Evolutionary conservation across 768 basidiomycete species (phyloP).

Genomic region (Roridomyces roridus): DNA sequence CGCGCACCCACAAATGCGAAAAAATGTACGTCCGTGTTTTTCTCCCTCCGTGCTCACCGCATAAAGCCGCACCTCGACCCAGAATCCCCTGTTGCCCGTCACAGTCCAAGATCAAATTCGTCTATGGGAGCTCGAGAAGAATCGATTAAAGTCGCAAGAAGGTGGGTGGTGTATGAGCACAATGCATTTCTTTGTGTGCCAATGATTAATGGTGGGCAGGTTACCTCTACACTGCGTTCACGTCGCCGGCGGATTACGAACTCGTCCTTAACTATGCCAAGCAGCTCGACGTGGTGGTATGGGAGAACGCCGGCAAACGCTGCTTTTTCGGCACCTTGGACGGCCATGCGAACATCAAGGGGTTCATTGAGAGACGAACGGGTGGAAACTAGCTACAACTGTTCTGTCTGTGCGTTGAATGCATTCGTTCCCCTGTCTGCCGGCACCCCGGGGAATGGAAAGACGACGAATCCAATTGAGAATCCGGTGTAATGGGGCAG

Average conservation of each 20-base stretch:
- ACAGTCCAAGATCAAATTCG: slow-evolving; percentile 99
- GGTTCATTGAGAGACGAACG: slow-evolving; percentile 79
- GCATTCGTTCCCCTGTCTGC: neutral
- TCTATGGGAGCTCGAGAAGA: slow-evolving; percentile 95
- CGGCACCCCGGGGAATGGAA: neutral
- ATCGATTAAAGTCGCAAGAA: slow-evolving; percentile 87
- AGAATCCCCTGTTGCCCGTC: slow-evolving; percentile 94
- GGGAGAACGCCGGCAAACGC: slow-evolving; percentile 77
- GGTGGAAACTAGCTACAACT: slow-evolving; percentile 35
- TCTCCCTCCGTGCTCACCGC: slow-evolving; percentile 27
- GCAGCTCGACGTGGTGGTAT: slow-evolving; percentile 80
- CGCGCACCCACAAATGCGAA: slow-evolving; percentile 98
- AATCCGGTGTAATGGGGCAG: slow-evolving; percentile 17
- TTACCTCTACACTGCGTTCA: slow-evolving; percentile 88
- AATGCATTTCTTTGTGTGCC: slow-evolving; percentile 22
- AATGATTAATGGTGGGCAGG: slow-evolving; percentile 52
- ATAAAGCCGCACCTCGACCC: slow-evolving; percentile 24
- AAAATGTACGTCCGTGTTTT: slow-evolving; percentile 70
- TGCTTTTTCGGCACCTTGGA: slow-evolving; percentile 86
- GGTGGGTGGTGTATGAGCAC: slow-evolving; percentile 57
- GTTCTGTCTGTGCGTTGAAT: neutral
- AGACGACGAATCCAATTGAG: neutral
- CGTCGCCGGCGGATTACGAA: slow-evolving; percentile 87
- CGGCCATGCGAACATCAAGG: slow-evolving; percentile 79
- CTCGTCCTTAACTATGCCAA: slow-evolving; percentile 86